Base-by-base conservation (phyloP, 2,329 filamentous ascomycete species). In the Botrytis deweyae region DNA sequence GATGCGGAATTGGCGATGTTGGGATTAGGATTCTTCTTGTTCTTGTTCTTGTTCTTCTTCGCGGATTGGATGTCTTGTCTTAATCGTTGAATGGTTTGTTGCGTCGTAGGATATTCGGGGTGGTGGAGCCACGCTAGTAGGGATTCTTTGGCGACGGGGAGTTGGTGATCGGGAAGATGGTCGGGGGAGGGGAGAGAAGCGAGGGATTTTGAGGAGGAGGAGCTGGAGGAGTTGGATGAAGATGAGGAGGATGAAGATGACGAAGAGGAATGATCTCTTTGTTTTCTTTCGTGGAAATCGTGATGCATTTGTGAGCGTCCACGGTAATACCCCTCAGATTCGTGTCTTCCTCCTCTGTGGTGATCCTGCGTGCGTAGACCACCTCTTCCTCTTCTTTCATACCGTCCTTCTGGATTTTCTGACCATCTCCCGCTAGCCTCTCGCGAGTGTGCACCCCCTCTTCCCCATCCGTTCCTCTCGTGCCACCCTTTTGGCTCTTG, bases 171-270 rank as follows among this genome's bases (percentile, higher is more conserved):
- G 20, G 79, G 80, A 3, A 90, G 81, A 61, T 87, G 84, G 73
- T 88, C 86, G 77, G 86, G 86, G 71, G 86, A 84, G 0, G 87
- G 87, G 1, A 90, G 85, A 3, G 87, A 88, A 52, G 85, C 87
- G 72, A 89, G 80, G 3, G 86, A 87, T 0, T 81, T 80, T 16
- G 75, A 74, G 0, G 82, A 83, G 42, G 72, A 73, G 4, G 75
- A 76, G 6, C 78, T 83, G 16, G 80, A 81, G 0, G 82, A 83
- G 0, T 81, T 82, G 0, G 83, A 84, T 5, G 80, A n/a, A 80
- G 81, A 74, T 2, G 80, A 81, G 38, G 72, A 77, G 46, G 72
- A 75, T 38, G 76, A 76, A n/a, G 69, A 72, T 63, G 80, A 76
- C 33, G 76, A 76, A 33, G 69, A 72, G 63, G 80, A 76, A 59